A percentile compares a stretch with the other conserved stretches of the same genome.
These are phyloP conservation scores for Paramecium primaurelia DNA, from an alignment of 73 alveolate genomes.

Conservation along the genomic window DNA sequence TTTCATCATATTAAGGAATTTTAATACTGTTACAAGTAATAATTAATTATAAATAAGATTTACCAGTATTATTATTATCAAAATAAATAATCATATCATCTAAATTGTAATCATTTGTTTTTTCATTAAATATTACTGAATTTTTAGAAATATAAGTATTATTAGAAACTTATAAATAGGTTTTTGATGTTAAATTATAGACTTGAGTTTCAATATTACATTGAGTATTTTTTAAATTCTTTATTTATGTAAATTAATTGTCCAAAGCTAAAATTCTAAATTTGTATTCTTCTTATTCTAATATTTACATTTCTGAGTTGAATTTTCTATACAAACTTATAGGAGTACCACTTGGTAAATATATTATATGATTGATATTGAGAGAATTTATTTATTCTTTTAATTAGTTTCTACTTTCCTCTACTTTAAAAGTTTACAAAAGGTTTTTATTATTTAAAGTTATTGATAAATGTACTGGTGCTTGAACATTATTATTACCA, in stretches of 20 bases:
- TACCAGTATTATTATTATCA: background rate
- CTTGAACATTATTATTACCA: background rate
- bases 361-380: background rate
- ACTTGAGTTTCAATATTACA: background rate
- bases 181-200: background rate
- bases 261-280: conserved; percentile 10
- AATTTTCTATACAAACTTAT: background rate
- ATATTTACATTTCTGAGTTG: background rate
- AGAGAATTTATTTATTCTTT: background rate
- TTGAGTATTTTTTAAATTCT: background rate
- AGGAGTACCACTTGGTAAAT: background rate
- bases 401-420: background rate
- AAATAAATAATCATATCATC: background rate
- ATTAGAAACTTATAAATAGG: background rate
- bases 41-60: background rate
- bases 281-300: background rate
- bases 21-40: background rate
- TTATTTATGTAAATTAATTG: background rate
- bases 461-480: background rate
- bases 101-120: background rate
- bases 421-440: background rate
- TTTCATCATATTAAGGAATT: conserved; percentile 5
- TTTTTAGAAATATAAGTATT: background rate
- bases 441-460: background rate
- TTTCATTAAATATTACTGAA: background rate